Evolutionary conservation across 2,329 filamentous ascomycete genomes (phyloP).

Genomic region (Epicoccum nigrum): DNA sequence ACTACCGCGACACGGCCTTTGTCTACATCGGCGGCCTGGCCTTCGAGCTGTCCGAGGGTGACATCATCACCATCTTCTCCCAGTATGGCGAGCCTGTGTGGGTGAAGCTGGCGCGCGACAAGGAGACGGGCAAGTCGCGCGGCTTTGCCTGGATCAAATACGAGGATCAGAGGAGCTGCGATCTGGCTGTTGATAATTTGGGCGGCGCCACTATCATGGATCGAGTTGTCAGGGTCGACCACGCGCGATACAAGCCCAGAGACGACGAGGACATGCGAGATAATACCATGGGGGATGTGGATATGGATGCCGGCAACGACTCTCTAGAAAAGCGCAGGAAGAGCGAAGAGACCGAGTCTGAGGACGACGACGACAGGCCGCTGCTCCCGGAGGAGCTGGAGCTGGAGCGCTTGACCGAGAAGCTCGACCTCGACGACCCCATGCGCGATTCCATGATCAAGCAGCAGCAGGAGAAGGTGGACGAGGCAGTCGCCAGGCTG

Average conservation of each 20-base stretch:
- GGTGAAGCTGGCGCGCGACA: conserved; percentile 90
- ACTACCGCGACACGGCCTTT: conserved; percentile 97
- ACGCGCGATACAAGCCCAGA: conserved; percentile 86
- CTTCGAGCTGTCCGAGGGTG: conserved; percentile 91
- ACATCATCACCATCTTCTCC: conserved; percentile 94
- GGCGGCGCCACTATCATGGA: conserved; percentile 84
- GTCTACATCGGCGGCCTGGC: conserved; percentile 94
- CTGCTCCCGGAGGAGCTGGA: conserved; percentile 83
- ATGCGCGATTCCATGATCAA: conserved; percentile 93
- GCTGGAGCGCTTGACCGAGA: conserved; percentile 72
- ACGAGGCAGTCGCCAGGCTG: conserved; percentile 67
- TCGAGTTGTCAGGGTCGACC: conserved; percentile 83
- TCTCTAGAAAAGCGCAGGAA: conserved; percentile 56
- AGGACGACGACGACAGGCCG: conserved; percentile 61
- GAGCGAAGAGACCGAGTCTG: conserved; percentile 50
- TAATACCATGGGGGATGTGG: conserved; percentile 61
- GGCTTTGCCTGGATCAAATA: conserved; percentile 98
- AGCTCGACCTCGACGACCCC: conserved; percentile 93
- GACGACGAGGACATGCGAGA: conserved; percentile 74
- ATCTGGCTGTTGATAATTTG: conserved; percentile 94
- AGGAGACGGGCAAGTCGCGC: conserved; percentile 92
- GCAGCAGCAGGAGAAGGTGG: conserved; percentile 89
- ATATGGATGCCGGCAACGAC: conserved; percentile 39
- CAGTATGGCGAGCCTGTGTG: conserved; percentile 96
- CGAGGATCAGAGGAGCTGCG: conserved; percentile 94